Evolutionary conservation across 2,329 filamentous ascomycete species (phyloP).

Genomic region (Aspergillus aculeatinus): DNA sequence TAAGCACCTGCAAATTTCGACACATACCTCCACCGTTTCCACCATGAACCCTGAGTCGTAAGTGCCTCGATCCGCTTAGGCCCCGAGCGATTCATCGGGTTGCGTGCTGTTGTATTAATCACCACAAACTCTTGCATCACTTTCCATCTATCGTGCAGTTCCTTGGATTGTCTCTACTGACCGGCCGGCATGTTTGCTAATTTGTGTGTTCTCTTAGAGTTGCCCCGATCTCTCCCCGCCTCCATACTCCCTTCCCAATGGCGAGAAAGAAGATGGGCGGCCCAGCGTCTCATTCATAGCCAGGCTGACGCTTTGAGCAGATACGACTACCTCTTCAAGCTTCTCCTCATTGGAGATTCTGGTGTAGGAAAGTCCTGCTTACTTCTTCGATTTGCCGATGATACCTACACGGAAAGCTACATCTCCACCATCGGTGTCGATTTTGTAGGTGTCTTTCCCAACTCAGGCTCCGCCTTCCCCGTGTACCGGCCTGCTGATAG

Average conservation of each 20-base stretch:
- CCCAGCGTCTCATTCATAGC: conserved; percentile 16
- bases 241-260: neutral
- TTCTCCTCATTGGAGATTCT: conserved; percentile 99
- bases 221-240: neutral
- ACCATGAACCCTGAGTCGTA: conserved; percentile 53
- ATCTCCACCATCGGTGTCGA: conserved; percentile 99
- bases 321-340: conserved; percentile 99
- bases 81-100: conserved; percentile 7
- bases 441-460: conserved; percentile 67
- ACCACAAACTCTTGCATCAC: neutral
- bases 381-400: conserved; percentile 95
- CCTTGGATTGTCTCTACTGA: neutral
- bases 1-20: neutral
- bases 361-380: conserved; percentile 99
- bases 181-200: conserved; percentile 6
- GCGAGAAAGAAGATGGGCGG: neutral
- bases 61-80: conserved; percentile 24
- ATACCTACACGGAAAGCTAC: conserved; percentile 99
- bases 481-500: conserved; percentile 16
- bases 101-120: conserved; percentile 1
- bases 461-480: neutral
- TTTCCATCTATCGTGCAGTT: neutral
- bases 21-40: conserved; percentile 20
- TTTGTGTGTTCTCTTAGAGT: conserved; percentile 24
- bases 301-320: conserved; percentile 51